Conservation (phyloP, 768 basidiomycete species). For the Cyathus striatus region DNA sequence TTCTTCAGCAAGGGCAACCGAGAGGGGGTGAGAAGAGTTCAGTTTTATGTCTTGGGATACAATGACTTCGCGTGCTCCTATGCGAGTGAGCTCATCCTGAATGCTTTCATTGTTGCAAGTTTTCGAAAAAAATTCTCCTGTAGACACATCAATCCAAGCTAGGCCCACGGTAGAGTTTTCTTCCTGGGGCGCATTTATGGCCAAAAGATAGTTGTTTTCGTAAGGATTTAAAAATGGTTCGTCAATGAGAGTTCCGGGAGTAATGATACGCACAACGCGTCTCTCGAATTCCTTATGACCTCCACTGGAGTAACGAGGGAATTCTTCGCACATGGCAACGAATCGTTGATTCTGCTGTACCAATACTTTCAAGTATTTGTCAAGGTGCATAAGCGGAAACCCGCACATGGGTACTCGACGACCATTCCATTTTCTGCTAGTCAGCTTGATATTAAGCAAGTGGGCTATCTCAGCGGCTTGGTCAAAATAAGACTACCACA, state of each 20-base stretch:
- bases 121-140: conserved; percentile 88
- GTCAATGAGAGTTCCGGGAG: conserved; percentile 92
- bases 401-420: conserved; percentile 80
- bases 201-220: conserved; percentile 88
- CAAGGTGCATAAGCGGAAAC: conserved; percentile 81
- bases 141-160: conserved; percentile 94
- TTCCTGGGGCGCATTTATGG: conserved; percentile 34
- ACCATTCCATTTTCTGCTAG: conserved; percentile 70
- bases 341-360: conserved; percentile 80
- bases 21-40: conserved; percentile 38
- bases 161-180: conserved; percentile 44
- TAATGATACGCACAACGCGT: conserved; percentile 81
- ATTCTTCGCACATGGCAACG: conserved; percentile 94
- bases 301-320: conserved; percentile 40
- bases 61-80: conserved; percentile 80
- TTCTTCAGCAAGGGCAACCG: conserved; percentile 47
- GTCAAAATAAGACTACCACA: conserved; percentile 82
- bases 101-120: conserved; percentile 45
- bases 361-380: conserved; percentile 81
- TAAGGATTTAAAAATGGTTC: conserved; percentile 82
- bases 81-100: conserved; percentile 78
- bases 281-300: conserved; percentile 68
- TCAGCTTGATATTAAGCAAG: conserved; percentile 79
- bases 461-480: conserved; percentile 78
- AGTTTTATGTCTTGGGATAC: conserved; percentile 39